A percentile compares a stretch with the other conserved stretches of the same genome.
phyloP scores from a whole-genome alignment of 2,329 filamentous ascomycete species.

The Clonostachys sp. region DNA sequence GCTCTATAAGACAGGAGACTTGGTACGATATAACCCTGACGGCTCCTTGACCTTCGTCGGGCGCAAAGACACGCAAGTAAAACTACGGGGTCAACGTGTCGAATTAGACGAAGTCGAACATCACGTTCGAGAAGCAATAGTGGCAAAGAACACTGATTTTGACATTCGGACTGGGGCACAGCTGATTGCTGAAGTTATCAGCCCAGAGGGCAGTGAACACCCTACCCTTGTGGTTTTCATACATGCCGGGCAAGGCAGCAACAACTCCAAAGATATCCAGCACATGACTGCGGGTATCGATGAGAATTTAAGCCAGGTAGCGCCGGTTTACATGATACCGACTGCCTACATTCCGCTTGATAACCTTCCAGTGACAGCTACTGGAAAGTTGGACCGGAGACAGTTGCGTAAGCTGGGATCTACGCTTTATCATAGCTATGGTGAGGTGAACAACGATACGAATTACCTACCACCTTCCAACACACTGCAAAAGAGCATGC shows the following conservation, averaged over 20 bases:
- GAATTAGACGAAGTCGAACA: background rate
- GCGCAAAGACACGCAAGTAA: background rate
- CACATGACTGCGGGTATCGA: background rate
- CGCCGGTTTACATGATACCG: background rate
- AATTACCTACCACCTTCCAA: slow-evolving; percentile 4
- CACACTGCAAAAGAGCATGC: slow-evolving; percentile 4
- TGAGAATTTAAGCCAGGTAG: background rate
- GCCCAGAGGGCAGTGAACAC: slow-evolving; percentile 24
- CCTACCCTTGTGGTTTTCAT: background rate
- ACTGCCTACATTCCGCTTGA: background rate
- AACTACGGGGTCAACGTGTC: background rate
- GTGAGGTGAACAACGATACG: background rate
- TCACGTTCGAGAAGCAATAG: slow-evolving; percentile 19
- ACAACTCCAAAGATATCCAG: background rate
- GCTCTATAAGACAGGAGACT: slow-evolving; percentile 30
- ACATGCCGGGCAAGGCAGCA: background rate
- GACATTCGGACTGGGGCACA: slow-evolving; percentile 29
- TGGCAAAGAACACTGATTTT: slow-evolving; percentile 1
- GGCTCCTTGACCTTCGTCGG: background rate
- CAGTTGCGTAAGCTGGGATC: slow-evolving; percentile 22
- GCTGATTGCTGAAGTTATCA: slow-evolving; percentile 22
- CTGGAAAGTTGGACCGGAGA: background rate
- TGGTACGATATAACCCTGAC: background rate
- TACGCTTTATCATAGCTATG: background rate
- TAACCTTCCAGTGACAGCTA: background rate